Conservation (phyloP, 805 yeast species). For the Candida glaebosa region DNA sequence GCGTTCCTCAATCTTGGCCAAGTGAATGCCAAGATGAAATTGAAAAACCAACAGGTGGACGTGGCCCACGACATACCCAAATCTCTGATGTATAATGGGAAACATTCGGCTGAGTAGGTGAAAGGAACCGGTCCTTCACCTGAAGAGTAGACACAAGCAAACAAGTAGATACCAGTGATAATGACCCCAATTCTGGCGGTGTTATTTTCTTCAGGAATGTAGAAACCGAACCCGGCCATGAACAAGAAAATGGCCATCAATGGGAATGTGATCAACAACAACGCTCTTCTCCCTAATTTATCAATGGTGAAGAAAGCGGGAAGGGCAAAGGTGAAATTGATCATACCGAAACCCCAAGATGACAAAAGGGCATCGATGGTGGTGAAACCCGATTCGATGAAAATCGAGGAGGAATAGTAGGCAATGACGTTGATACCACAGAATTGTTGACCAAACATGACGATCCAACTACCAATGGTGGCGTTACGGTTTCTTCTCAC, state of each 20-base stretch:
- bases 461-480: conserved; percentile 72
- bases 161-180: conserved; percentile 70
- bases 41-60: conserved; percentile 63
- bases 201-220: conserved; percentile 32
- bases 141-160: conserved; percentile 62
- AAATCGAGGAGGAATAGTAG: conserved; percentile 76
- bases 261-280: conserved; percentile 42
- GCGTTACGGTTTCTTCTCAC: conserved; percentile 83
- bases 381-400: conserved; percentile 63
- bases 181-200: conserved; percentile 58
- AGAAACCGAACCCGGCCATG: conserved; percentile 36
- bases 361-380: conserved; percentile 51
- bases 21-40: conserved; percentile 64
- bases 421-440: conserved; percentile 90
- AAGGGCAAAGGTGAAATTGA: conserved; percentile 53
- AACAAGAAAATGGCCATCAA: conserved; percentile 48
- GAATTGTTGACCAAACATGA: conserved; percentile 88
- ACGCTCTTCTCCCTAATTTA: conserved; percentile 44
- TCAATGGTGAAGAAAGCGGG: conserved; percentile 51
- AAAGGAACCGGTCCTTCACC: conserved; percentile 62
- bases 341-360: conserved; percentile 51
- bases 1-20: conserved; percentile 63
- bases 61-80: conserved; percentile 64
- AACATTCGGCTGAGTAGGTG: conserved; percentile 63
- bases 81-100: conserved; percentile 61